Evolutionary conservation across 2,329 filamentous ascomycete genomes (phyloP).

Genomic region (Colletotrichum sp.): DNA sequence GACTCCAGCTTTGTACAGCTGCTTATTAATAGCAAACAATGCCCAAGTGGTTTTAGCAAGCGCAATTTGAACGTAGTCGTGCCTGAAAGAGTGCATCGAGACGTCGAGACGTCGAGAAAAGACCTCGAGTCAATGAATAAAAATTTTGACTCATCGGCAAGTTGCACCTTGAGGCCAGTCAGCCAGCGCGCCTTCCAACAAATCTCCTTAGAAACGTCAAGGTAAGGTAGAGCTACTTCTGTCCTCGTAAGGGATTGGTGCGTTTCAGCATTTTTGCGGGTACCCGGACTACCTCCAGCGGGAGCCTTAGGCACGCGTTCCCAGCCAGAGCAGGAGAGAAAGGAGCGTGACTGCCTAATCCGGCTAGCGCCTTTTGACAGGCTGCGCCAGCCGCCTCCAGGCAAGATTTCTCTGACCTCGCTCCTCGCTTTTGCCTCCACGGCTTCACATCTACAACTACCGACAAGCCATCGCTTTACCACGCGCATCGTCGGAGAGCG

Average conservation of each 20-base stretch:
- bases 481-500: slow-evolving; percentile 59
- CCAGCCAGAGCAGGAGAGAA: slow-evolving; percentile 28
- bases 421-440: slow-evolving; percentile 42
- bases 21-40: neutral
- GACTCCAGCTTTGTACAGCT: neutral
- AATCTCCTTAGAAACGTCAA: neutral
- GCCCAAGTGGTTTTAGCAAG: neutral
- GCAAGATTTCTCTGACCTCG: slow-evolving; percentile 49
- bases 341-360: slow-evolving; percentile 24
- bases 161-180: neutral
- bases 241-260: neutral
- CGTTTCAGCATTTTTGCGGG: slow-evolving; percentile 4
- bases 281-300: neutral
- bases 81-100: neutral
- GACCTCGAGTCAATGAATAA: neutral
- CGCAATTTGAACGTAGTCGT: neutral
- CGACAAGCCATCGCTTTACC: slow-evolving; percentile 34
- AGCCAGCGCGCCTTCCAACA: neutral
- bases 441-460: slow-evolving; percentile 34
- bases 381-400: slow-evolving; percentile 41
- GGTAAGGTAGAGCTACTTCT: neutral
- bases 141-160: neutral
- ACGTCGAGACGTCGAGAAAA: neutral
- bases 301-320: neutral
- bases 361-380: slow-evolving; percentile 35